Conservation (phyloP, 345 rosid genomes). For the Hypericum androsaemum region DNA sequence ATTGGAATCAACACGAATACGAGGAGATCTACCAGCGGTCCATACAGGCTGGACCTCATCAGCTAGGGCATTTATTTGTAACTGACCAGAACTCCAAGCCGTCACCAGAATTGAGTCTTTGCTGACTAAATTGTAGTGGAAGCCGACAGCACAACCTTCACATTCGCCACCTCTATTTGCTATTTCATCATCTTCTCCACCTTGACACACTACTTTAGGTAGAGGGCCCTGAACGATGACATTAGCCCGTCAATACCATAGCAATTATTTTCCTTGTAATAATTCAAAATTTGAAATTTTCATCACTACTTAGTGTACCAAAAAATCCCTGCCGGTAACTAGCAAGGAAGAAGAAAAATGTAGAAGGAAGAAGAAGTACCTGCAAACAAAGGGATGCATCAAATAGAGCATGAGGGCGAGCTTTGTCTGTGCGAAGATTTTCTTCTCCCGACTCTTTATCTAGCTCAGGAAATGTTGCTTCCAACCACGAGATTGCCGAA, state of each 20-base stretch:
- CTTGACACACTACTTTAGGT: constrained; percentile 47
- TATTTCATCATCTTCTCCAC: constrained; percentile 43
- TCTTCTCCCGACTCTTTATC: constrained; percentile 39
- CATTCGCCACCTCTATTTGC: constrained; percentile 51
- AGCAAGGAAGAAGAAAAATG: neutral
- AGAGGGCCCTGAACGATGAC: constrained; percentile 62
- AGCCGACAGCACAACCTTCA: constrained; percentile 76
- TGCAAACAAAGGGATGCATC: constrained; percentile 89
- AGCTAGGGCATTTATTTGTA: constrained; percentile 88
- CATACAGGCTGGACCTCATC: constrained; percentile 98
- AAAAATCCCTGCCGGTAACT: neutral
- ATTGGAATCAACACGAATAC: constrained; percentile 50
- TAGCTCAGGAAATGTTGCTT: constrained; percentile 82
- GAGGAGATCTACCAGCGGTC: constrained; percentile 64
- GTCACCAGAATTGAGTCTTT: constrained; percentile 88
- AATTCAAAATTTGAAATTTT: neutral
- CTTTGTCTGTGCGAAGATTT: constrained; percentile 40
- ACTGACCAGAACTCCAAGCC: constrained; percentile 93
- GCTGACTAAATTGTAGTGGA: constrained; percentile 70
- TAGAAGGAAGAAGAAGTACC: constrained; percentile 32
- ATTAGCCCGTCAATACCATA: neutral
- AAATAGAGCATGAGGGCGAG: constrained; percentile 62
- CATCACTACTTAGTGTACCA: neutral
- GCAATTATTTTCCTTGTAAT: too few species aligned
- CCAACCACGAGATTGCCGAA: constrained; percentile 86